Evolutionary conservation across 257 asterid genomes (phyloP).

Genomic region (Hygrophila difformis): DNA sequence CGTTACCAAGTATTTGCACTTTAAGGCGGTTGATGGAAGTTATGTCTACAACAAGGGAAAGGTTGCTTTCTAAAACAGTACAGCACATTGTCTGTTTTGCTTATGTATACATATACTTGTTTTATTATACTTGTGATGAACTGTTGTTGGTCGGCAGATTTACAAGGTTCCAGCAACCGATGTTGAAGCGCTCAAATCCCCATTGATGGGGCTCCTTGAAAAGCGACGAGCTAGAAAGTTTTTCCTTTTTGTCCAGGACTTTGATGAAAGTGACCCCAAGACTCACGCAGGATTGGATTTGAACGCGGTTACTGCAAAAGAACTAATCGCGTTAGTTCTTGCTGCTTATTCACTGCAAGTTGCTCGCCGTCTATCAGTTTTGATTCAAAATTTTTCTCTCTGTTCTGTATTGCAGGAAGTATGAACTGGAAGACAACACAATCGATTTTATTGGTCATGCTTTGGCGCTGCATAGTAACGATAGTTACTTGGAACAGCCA

Average conservation of each 20-base stretch:
- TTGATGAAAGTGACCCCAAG: constrained; percentile 74
- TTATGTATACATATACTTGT: too few species aligned
- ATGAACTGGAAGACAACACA: constrained; percentile 90
- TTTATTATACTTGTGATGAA: constrained; percentile 9
- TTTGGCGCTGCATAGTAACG: constrained; percentile 69
- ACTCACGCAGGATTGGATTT: constrained; percentile 82
- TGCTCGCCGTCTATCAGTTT: neutral
- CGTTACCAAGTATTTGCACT: constrained; percentile 93
- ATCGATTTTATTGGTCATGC: constrained; percentile 93
- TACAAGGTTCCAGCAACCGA: constrained; percentile 99
- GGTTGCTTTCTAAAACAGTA: constrained; percentile 29
- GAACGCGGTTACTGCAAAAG: constrained; percentile 56
- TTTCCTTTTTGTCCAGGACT: constrained; percentile 90
- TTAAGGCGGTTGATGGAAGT: constrained; percentile 99
- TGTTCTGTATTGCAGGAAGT: constrained; percentile 52
- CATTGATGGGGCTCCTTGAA: constrained; percentile 90
- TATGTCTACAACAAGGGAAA: constrained; percentile 94
- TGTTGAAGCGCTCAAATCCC: constrained; percentile 93
- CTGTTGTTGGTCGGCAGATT: too few species aligned
- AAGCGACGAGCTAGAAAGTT: constrained; percentile 93
- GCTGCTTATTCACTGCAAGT: constrained; percentile 1
- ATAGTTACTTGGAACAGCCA: constrained; percentile 77
- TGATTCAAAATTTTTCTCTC: neutral
- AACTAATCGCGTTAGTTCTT: constrained; percentile 58
- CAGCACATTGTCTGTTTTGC: neutral